A percentile compares a stretch with the other conserved stretches of the same genome.
Conservation (phyloP, 2,329 filamentous ascomycete species). For the Berkeleyomyces rouxiae region DNA sequence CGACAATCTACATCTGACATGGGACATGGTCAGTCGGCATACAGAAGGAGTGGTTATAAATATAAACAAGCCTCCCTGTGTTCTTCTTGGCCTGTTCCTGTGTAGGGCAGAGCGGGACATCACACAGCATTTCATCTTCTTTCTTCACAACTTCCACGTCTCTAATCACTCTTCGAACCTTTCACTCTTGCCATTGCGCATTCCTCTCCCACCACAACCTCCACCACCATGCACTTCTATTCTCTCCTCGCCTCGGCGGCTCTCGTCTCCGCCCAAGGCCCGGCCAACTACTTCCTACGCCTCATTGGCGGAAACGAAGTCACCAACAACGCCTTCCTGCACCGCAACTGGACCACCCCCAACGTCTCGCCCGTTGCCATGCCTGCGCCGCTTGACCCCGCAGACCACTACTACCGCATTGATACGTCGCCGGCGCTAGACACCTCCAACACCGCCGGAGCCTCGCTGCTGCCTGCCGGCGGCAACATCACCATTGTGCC, state of each 20-base stretch:
- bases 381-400: slow-evolving; percentile 5
- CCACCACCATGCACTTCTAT: not conserved
- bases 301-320: slow-evolving; percentile 11
- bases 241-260: not conserved
- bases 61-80: not conserved
- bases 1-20: not conserved
- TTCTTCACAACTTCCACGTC: not conserved
- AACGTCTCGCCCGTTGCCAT: slow-evolving; percentile 8
- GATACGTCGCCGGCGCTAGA: slow-evolving; percentile 5
- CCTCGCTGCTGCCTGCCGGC: not conserved
- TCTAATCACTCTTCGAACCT: not conserved
- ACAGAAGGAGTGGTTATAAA: too few species aligned
- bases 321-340: slow-evolving; percentile 8
- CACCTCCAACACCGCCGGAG: not conserved
- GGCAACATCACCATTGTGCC: slow-evolving; percentile 9
- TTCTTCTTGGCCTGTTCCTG: not conserved
- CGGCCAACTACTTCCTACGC: slow-evolving; percentile 11
- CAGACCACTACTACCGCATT: slow-evolving; percentile 12
- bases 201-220: not conserved
- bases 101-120: not conserved
- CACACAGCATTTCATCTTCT: not conserved
- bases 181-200: not conserved
- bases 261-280: slow-evolving; percentile 3
- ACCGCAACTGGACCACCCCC: slow-evolving; percentile 10
- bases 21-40: not conserved